Conservation (phyloP, 2,329 filamentous ascomycete species). For the Camillea tinctor region DNA sequence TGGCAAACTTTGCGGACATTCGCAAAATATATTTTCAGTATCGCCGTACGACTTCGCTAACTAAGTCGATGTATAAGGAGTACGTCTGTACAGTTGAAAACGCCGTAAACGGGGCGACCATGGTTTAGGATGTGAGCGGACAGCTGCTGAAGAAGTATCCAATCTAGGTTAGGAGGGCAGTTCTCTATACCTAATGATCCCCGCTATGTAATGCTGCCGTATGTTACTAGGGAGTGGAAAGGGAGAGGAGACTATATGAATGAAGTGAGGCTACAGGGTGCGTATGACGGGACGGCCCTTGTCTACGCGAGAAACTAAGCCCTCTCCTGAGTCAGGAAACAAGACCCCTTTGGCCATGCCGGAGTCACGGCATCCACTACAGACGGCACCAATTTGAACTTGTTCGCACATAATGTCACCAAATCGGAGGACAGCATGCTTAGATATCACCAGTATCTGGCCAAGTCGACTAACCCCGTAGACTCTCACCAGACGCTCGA, state of each 20-base stretch:
- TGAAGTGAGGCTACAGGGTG: constrained; percentile 1
- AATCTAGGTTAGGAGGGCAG: too few species aligned
- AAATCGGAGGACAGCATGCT: background rate
- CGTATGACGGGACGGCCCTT: constrained; percentile 4
- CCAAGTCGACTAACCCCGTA: too few species aligned
- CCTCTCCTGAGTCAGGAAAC: constrained; percentile 5
- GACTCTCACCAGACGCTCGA: too few species aligned
- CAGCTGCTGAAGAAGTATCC: too few species aligned
- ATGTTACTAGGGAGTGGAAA: constrained; percentile 1
- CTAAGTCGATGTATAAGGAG: too few species aligned
- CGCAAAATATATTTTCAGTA: too few species aligned
- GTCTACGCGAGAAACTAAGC: constrained; percentile 17
- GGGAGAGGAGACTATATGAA: background rate
- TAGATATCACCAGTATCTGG: background rate
- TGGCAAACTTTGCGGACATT: too few species aligned
- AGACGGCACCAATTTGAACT: background rate
- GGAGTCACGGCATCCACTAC: background rate
- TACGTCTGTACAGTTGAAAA: too few species aligned
- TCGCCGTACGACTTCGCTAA: too few species aligned
- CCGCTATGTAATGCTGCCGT: background rate
- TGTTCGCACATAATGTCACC: constrained; percentile 25
- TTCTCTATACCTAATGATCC: too few species aligned
- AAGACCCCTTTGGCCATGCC: background rate
- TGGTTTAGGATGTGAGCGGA: too few species aligned
- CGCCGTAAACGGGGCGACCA: too few species aligned